A percentile compares a stretch with the other conserved stretches of the same genome.
These are phyloP conservation scores for Eucalyptus cloeziana DNA, from an alignment of 345 rosid genomes.

Conservation along the genomic window DNA sequence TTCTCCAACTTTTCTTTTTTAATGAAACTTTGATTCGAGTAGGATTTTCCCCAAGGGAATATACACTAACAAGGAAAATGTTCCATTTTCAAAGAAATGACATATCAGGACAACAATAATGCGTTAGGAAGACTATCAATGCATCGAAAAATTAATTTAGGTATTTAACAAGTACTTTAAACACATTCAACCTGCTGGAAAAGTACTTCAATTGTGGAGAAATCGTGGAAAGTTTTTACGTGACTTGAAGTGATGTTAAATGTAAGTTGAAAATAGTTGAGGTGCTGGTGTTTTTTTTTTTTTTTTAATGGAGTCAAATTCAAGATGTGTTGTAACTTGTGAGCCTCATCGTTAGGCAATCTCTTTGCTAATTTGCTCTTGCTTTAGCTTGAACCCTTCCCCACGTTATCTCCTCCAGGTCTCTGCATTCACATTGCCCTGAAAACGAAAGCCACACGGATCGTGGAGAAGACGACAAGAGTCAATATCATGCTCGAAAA, in stretches of 20 bases:
- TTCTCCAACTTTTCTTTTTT: neutral
- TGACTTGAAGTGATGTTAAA: neutral
- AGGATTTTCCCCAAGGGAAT: neutral
- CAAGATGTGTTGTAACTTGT: neutral
- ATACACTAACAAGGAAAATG: neutral
- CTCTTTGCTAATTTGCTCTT: neutral
- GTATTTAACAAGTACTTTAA: neutral
- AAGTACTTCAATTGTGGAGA: neutral
- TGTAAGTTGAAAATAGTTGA: neutral
- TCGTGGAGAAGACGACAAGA: neutral
- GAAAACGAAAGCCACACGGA: neutral
- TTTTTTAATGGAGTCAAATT: neutral
- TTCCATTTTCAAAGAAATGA: neutral
- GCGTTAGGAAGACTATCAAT: neutral
- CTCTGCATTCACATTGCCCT: neutral
- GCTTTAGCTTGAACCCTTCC: neutral
- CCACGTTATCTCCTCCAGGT: neutral
- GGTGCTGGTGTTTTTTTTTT: neutral
- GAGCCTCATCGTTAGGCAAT: neutral
- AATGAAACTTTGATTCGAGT: neutral
- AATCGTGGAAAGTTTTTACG: neutral
- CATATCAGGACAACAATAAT: neutral
- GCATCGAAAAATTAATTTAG: neutral
- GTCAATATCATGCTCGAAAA: neutral
- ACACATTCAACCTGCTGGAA: neutral